Evolutionary conservation across 169 alveolate species (phyloP).

Genomic region (Eimeria acervulina): DNA sequence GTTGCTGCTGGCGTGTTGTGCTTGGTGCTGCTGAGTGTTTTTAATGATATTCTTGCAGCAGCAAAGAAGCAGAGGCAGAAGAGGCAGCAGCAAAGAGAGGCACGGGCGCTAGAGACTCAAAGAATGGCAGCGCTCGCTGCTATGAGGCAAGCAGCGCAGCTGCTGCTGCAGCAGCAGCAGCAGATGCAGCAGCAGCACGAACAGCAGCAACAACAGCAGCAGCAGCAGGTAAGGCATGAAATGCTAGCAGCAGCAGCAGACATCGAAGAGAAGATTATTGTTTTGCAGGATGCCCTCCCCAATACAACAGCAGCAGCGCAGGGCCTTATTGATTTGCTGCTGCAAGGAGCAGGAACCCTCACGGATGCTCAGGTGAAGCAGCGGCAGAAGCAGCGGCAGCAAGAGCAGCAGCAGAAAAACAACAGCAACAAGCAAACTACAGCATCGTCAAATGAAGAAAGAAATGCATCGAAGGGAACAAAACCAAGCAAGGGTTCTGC

Average conservation of each 20-base stretch:
- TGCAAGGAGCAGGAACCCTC: conserved; percentile 14
- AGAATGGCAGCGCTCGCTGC: conserved; percentile 1
- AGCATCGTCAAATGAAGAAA: neutral
- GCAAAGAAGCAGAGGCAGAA: neutral
- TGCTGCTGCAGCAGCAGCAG: too few species aligned
- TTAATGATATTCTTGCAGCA: neutral
- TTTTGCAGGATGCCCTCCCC: neutral
- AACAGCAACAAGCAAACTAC: neutral
- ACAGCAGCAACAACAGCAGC: neutral
- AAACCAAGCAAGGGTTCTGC: too few species aligned
- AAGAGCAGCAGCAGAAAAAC: neutral
- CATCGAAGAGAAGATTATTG: neutral
- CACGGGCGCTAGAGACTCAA: neutral
- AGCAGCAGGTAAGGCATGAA: neutral
- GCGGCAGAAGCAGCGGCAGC: neutral
- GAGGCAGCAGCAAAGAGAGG: neutral
- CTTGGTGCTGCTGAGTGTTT: neutral
- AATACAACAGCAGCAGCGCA: neutral
- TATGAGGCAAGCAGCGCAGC: neutral
- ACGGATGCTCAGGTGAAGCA: neutral
- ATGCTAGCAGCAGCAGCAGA: conserved; percentile 22
- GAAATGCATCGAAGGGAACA: neutral
- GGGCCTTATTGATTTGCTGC: neutral
- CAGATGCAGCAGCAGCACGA: too few species aligned
- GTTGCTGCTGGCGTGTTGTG: neutral